A percentile compares a stretch with the other conserved stretches of the same genome.
Conservation (phyloP, 768 basidiomycete species). For the Rhizopogon salebrosus region DNA sequence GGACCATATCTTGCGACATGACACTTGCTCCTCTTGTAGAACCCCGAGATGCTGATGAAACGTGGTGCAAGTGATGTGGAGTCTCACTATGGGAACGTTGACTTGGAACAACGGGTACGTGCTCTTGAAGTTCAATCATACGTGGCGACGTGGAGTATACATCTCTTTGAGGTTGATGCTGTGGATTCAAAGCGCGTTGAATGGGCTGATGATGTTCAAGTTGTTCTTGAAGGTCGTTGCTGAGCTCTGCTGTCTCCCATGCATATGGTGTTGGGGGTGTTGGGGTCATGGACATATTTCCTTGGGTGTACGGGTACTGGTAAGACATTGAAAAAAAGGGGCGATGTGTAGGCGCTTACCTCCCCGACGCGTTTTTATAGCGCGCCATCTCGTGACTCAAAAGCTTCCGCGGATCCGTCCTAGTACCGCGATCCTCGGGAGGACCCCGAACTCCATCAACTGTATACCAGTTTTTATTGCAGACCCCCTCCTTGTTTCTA, state of each 20-base stretch:
- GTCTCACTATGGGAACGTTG: slow-evolving; percentile 20
- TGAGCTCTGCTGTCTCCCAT: slow-evolving; percentile 39
- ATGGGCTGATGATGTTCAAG: slow-evolving; percentile 29
- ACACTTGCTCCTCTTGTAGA: slow-evolving; percentile 1
- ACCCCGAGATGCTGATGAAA: slow-evolving; percentile 8
- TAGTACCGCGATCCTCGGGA: slow-evolving; percentile 2
- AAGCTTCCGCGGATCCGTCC: slow-evolving; percentile 14
- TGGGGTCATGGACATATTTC: slow-evolving; percentile 43
- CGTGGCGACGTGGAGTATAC: slow-evolving; percentile 14
- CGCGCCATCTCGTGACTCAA: slow-evolving; percentile 19
- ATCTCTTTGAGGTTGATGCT: slow-evolving; percentile 18
- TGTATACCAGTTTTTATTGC: neutral
- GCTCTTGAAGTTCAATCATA: slow-evolving; percentile 21
- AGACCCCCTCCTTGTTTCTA: neutral
- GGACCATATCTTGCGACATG: slow-evolving; percentile 20
- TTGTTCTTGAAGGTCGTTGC: slow-evolving; percentile 27
- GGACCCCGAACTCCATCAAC: slow-evolving; percentile 7
- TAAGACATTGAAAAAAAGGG: slow-evolving; percentile 43
- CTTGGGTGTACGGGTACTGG: slow-evolving; percentile 40
- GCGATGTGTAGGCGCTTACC: slow-evolving; percentile 11
- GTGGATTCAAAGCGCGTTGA: slow-evolving; percentile 21
- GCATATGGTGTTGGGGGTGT: slow-evolving; percentile 40
- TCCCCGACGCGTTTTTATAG: slow-evolving; percentile 27
- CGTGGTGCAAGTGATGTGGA: slow-evolving; percentile 18
- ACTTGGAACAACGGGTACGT: slow-evolving; percentile 25